Conservation (phyloP, 2,329 filamentous ascomycete species). For the Lachnellula arida region DNA sequence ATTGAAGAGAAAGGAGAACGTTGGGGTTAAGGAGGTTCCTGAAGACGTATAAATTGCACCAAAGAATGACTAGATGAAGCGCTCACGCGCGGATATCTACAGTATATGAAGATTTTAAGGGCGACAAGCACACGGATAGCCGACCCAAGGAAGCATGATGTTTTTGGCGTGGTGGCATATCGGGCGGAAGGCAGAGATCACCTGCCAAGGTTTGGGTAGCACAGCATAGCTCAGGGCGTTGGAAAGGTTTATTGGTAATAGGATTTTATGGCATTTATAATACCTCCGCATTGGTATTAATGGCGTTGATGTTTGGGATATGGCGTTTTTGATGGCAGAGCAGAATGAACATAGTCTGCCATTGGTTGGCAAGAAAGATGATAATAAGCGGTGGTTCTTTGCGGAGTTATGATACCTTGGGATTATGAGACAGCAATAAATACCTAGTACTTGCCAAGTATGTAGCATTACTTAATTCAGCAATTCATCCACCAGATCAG, state of each 20-base stretch:
- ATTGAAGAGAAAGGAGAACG: slow-evolving; percentile 21
- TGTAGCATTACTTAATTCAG: not conserved
- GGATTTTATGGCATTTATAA: slow-evolving; percentile 14
- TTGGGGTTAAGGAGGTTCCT: slow-evolving; percentile 21
- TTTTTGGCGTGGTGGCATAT: not conserved
- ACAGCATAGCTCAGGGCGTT: slow-evolving; percentile 1
- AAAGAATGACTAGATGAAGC: not conserved
- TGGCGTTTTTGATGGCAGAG: slow-evolving; percentile 12
- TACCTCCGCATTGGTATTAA: slow-evolving; percentile 2
- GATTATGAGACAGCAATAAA: slow-evolving; percentile 1
- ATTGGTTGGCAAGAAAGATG: not conserved
- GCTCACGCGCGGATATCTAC: not conserved
- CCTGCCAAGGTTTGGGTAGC: not conserved
- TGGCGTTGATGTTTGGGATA: slow-evolving; percentile 1
- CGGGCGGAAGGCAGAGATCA: not conserved
- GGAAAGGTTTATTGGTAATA: not conserved
- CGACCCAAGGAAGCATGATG: not conserved
- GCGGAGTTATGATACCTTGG: slow-evolving; percentile 2
- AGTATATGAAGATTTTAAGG: not conserved
- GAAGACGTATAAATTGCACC: slow-evolving; percentile 19
- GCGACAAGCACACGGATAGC: not conserved
- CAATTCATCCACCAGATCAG: not conserved
- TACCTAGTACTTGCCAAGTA: not conserved
- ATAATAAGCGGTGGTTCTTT: not conserved
- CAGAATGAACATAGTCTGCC: slow-evolving; percentile 12